phyloP scores from a whole-genome alignment of 495 filamentous ascomycete genomes.

The Filosporella fistucella region DNA sequence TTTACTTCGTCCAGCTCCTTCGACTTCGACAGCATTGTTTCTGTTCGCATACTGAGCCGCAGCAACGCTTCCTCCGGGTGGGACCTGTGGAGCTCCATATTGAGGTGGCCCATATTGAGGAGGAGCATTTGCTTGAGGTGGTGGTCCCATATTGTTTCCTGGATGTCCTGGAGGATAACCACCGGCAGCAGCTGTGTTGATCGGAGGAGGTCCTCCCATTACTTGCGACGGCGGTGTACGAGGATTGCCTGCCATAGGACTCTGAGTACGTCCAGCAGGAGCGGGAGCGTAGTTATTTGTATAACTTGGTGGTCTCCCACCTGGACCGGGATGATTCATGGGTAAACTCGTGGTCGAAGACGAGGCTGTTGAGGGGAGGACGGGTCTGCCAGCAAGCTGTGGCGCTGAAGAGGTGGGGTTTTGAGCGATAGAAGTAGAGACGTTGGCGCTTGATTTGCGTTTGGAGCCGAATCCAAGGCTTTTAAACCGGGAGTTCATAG shows the following conservation, averaged over 20 bases:
- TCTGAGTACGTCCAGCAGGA: slow-evolving; percentile 44
- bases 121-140: slow-evolving; percentile 32
- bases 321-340: slow-evolving; percentile 50
- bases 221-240: slow-evolving; percentile 55
- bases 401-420: slow-evolving; percentile 33
- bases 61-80: slow-evolving; percentile 26
- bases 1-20: slow-evolving; percentile 77
- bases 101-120: slow-evolving; percentile 23
- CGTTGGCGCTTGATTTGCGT: slow-evolving; percentile 26
- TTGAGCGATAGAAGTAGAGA: slow-evolving; percentile 14
- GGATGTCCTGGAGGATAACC: slow-evolving; percentile 48
- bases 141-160: slow-evolving; percentile 46
- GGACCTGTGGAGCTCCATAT: slow-evolving; percentile 13
- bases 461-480: slow-evolving; percentile 41
- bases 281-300: slow-evolving; percentile 52
- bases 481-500: slow-evolving; percentile 57
- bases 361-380: slow-evolving; percentile 13
- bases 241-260: slow-evolving; percentile 45
- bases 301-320: slow-evolving; percentile 71
- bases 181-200: slow-evolving; percentile 54
- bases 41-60: slow-evolving; percentile 40
- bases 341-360: slow-evolving; percentile 47
- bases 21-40: slow-evolving; percentile 70
- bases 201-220: slow-evolving; percentile 65
- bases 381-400: slow-evolving; percentile 32